Conservation (phyloP, 2,329 filamentous ascomycete genomes). For the Penicillium sp. region DNA sequence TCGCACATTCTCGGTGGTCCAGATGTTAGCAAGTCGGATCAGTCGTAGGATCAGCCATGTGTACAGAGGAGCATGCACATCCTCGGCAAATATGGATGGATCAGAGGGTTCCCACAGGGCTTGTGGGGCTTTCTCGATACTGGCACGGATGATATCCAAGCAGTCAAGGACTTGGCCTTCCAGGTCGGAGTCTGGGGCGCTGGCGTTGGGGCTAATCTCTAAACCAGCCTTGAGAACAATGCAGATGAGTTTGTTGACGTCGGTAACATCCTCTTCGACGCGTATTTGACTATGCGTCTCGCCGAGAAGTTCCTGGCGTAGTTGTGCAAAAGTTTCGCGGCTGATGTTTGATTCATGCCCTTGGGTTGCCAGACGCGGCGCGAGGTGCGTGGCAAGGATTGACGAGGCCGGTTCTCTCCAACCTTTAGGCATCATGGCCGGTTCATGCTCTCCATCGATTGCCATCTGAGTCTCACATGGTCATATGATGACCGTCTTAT, state of each 20-base stretch:
- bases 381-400: conserved; percentile 83
- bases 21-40: conserved; percentile 48
- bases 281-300: conserved; percentile 47
- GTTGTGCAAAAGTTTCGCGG: conserved; percentile 71
- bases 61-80: conserved; percentile 51
- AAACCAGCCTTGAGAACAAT: conserved; percentile 80
- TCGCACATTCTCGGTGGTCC: conserved; percentile 44
- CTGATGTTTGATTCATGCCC: conserved; percentile 64
- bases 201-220: conserved; percentile 61
- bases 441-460: conserved; percentile 22
- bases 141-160: conserved; percentile 73
- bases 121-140: conserved; percentile 70
- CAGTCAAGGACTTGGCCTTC: conserved; percentile 60
- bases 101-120: conserved; percentile 67
- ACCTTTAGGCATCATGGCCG: conserved; percentile 19
- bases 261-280: conserved; percentile 65
- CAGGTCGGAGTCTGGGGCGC: conserved; percentile 54
- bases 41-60: conserved; percentile 58
- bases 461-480: conserved; percentile 27
- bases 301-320: conserved; percentile 66
- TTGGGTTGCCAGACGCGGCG: conserved; percentile 73
- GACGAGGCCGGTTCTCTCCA: conserved; percentile 59
- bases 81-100: conserved; percentile 57
- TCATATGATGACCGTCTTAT: not conserved
- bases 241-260: conserved; percentile 84